Evolutionary conservation across 768 basidiomycete genomes (phyloP).

Genomic region (Trametes elegans): DNA sequence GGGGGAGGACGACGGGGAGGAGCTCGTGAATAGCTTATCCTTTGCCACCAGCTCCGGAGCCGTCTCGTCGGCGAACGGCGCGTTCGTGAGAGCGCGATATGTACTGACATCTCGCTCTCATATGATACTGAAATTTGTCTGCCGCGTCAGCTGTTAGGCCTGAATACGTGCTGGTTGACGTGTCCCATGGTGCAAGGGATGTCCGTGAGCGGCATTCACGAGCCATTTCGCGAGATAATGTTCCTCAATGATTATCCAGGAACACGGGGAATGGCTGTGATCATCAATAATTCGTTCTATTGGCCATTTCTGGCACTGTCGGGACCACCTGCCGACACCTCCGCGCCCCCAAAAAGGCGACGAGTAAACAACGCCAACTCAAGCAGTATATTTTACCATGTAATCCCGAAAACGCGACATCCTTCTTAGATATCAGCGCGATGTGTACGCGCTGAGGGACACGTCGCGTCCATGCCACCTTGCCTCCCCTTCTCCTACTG

Average conservation of each 20-base stretch:
- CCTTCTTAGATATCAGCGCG: not conserved
- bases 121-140: not conserved
- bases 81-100: not conserved
- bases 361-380: slow-evolving; percentile 7
- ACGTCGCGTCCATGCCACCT: not conserved
- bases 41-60: not conserved
- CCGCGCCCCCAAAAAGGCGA: not conserved
- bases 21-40: slow-evolving; percentile 5
- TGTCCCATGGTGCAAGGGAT: not conserved
- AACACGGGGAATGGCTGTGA: not conserved
- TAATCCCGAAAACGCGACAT: not conserved
- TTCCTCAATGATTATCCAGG: too few species aligned
- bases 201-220: not conserved
- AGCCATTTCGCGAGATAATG: too few species aligned
- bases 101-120: not conserved
- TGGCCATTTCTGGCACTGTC: not conserved
- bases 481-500: not conserved
- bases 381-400: not conserved
- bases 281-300: not conserved
- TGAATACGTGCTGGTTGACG: not conserved
- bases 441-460: not conserved
- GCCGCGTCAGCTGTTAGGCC: not conserved
- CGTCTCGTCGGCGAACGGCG: not conserved
- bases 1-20: not conserved
- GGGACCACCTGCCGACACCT: slow-evolving; percentile 1